Conservation (phyloP, 495 filamentous ascomycete species). For the Trichocladium uniseriatum region DNA sequence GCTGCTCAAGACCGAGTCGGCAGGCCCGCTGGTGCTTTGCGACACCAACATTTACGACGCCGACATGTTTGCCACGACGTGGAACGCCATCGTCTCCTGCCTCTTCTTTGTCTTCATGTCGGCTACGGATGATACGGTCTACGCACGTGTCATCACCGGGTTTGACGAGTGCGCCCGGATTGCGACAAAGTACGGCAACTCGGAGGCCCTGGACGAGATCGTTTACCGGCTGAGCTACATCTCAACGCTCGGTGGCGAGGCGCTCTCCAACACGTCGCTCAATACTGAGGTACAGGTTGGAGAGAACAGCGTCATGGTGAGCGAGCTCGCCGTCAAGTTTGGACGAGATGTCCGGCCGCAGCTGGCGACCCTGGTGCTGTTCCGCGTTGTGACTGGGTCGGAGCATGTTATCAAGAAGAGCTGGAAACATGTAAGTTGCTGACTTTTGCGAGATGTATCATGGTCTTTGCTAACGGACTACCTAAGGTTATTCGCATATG, state of each 20-base stretch:
- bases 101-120: slow-evolving; percentile 98
- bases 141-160: slow-evolving; percentile 81
- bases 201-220: slow-evolving; percentile 84
- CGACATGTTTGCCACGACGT: slow-evolving; percentile 94
- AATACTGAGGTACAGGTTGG: slow-evolving; percentile 95
- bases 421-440: slow-evolving; percentile 78
- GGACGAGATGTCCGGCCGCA: slow-evolving; percentile 90
- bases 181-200: slow-evolving; percentile 73
- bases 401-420: slow-evolving; percentile 66
- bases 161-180: slow-evolving; percentile 96
- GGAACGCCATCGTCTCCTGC: slow-evolving; percentile 89
- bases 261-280: slow-evolving; percentile 68
- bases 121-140: slow-evolving; percentile 94
- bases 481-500: slow-evolving; percentile 75
- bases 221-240: slow-evolving; percentile 83
- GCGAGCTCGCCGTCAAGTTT: slow-evolving; percentile 94
- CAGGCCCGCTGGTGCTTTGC: slow-evolving; percentile 65
- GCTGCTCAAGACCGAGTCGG: slow-evolving; percentile 70
- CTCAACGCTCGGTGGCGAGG: slow-evolving; percentile 68
- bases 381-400: slow-evolving; percentile 77
- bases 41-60: slow-evolving; percentile 93
- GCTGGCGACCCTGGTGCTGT: slow-evolving; percentile 85
- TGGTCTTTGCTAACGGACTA: slow-evolving; percentile 13
- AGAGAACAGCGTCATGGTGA: slow-evolving; percentile 95
- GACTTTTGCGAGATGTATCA: too few relatives aligned